Percentiles rank a stretch among this genome's conserved stretches.
Conservation (phyloP, 2,329 filamentous ascomycete genomes). For the Ophiocordyceps camponoti-rufipedis region DNA sequence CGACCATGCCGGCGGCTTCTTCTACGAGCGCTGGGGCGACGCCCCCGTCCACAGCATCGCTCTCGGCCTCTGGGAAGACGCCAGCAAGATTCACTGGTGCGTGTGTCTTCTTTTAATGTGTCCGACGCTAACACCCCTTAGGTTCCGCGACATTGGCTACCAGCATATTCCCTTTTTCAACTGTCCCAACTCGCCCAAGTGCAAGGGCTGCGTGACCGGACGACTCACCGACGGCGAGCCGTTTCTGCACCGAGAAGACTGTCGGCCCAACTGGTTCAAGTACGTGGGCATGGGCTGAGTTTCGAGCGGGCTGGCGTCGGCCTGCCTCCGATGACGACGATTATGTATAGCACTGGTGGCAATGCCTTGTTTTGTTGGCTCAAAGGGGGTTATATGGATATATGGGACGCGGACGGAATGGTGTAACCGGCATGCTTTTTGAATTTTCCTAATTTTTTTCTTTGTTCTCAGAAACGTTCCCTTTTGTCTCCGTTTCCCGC, state of each 20-base stretch:
- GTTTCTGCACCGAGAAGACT: constrained; percentile 80
- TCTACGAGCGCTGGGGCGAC: constrained; percentile 97
- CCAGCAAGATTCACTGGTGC: constrained; percentile 81
- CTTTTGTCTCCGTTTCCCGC: background rate
- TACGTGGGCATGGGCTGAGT: constrained; percentile 65
- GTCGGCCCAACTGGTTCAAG: constrained; percentile 93
- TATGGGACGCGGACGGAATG: background rate
- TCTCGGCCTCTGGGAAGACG: constrained; percentile 79
- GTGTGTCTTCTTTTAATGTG: constrained; percentile 12
- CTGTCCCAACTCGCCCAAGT: constrained; percentile 92
- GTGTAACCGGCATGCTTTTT: background rate
- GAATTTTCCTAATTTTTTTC: background rate
- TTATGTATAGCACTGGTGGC: background rate
- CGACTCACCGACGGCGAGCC: constrained; percentile 76
- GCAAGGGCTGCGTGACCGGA: constrained; percentile 70
- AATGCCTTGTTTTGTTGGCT: background rate
- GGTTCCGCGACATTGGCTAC: constrained; percentile 99
- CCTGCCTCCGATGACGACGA: background rate
- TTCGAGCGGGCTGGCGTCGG: background rate
- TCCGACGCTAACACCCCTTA: constrained; percentile 16
- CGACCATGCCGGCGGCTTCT: constrained; percentile 93
- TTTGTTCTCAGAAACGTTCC: background rate
- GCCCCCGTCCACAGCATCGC: constrained; percentile 93
- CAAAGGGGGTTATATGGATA: constrained; percentile 1
- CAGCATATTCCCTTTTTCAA: constrained; percentile 98